Evolutionary conservation across 192 early-diverging fungal species (phyloP), one percentile per base, ranked within the genome.

Genomic region (Chytriomyces confervae): DNA sequence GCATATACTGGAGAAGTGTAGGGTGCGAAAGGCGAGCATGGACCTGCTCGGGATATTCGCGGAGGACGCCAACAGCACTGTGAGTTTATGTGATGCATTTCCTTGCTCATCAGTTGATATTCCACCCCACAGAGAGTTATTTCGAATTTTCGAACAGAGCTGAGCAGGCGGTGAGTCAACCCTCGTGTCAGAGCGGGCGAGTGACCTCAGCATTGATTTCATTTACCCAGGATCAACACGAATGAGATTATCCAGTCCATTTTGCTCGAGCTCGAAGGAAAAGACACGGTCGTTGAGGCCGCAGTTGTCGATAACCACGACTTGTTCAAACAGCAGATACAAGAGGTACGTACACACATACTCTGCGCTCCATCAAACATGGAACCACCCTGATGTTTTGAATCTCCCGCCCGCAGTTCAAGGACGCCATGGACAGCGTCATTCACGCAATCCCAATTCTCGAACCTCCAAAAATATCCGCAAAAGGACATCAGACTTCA

Each of bases 381-480:
- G 13, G 20, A 18, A 13, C n/a, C 6, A 23, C 45, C 24, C 16
- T 61, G 24, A 53, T 11, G 7, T 44, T 50, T 51, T 79, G 10
- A 1, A 77, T 29, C 11, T 43, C n/a, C 66, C 50, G 11, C n/a
- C 36, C 29, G 44, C 27, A 85, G 84, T 51, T 85, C 63, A 79
- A 79, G 63, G 78, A 86, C 24, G 82, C 78, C 7, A 47, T 86
- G 16, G 85, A 86, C 29, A 63, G 68, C 36, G 69, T 84, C n/a
- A 82, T 77, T 4, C 85, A 84, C 48, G 73, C 85, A 0, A 69
- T 49, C 5, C 82, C 82, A n/a, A 66, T 45, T 5, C 72, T 86
- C 43, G 64, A 81, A 13, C 53, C 77, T 7, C 82, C 82, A 5
- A 77, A 64, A 27, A 57, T 82, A 16, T 50, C 75, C 7, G 5